A percentile compares a stretch with the other conserved stretches of the same genome.
Conservation (phyloP, 208 protist genomes). For the Trypanosoma rangeli region DNA sequence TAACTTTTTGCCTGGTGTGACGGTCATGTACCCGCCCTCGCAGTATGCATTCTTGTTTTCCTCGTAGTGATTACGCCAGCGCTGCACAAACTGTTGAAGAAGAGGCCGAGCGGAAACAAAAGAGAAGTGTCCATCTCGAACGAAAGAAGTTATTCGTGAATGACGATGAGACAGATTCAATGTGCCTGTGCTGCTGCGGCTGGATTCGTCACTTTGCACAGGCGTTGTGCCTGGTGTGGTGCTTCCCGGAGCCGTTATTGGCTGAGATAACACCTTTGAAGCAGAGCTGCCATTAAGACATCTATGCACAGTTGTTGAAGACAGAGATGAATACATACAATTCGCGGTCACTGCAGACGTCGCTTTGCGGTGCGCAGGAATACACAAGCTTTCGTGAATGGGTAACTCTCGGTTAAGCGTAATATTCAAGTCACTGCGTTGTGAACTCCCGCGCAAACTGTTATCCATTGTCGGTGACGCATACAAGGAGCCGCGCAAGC, state of each 20-base stretch:
- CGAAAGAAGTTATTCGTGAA: not conserved
- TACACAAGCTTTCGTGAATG: constrained; percentile 13
- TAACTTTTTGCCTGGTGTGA: constrained; percentile 60
- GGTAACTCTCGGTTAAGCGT: constrained; percentile 17
- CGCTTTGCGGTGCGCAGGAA: not conserved
- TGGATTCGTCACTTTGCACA: constrained; percentile 16
- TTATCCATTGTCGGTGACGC: constrained; percentile 8
- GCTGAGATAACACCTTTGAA: not conserved
- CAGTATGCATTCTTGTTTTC: constrained; percentile 66
- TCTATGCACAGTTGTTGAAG: not conserved
- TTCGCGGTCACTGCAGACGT: not conserved
- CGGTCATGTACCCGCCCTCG: constrained; percentile 76
- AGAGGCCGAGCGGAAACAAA: constrained; percentile 26
- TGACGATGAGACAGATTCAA: not conserved
- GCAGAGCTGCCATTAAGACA: not conserved
- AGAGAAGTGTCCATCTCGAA: not conserved
- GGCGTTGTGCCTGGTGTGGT: constrained; percentile 18
- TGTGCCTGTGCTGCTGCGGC: constrained; percentile 16
- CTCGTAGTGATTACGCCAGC: constrained; percentile 55
- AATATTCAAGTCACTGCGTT: constrained; percentile 9
- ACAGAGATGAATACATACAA: constrained; percentile 16
- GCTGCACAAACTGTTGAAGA: constrained; percentile 50
- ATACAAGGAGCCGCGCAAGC: not conserved
- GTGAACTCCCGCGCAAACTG: not conserved
- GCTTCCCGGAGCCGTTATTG: constrained; percentile 2